Conservation (phyloP, 225 moss, liverwort and hornwort genomes). For the Asterella californica region DNA sequence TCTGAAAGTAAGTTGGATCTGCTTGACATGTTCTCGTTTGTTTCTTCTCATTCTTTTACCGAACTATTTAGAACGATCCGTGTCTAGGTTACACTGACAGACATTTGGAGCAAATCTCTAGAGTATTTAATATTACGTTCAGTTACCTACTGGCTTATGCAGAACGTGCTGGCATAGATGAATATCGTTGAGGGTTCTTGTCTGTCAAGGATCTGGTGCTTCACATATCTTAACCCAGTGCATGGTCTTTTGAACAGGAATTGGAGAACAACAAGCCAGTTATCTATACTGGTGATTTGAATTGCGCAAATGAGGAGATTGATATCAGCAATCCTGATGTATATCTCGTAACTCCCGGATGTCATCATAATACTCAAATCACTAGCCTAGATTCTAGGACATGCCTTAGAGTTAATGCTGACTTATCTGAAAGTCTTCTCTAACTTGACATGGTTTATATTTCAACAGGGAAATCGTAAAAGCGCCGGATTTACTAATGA, state of each 20-base stretch:
- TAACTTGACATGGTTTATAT: background rate
- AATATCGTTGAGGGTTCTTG: background rate
- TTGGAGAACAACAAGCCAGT: slow-evolving; percentile 90
- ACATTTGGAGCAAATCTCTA: background rate
- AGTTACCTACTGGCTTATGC: too few relatives aligned
- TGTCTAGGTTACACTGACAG: background rate
- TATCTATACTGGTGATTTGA: slow-evolving; percentile 86
- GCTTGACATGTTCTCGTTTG: background rate
- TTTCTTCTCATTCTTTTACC: too few relatives aligned
- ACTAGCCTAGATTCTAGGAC: background rate
- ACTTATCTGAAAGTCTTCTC: background rate
- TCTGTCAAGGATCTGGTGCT: too few relatives aligned
- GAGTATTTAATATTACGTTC: background rate
- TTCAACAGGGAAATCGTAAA: slow-evolving; percentile 63
- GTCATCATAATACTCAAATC: background rate
- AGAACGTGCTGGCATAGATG: too few relatives aligned
- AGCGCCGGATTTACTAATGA: slow-evolving; percentile 85
- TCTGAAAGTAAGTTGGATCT: slow-evolving; percentile 47
- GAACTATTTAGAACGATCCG: background rate
- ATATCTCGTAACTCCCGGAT: background rate
- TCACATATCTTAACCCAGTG: background rate
- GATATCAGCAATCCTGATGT: slow-evolving; percentile 79
- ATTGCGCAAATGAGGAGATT: slow-evolving; percentile 74
- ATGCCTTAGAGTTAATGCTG: background rate
- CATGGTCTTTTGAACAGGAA: slow-evolving; percentile 39